phyloP scores from a whole-genome alignment of 208 protist genomes.

The Leptomonas seymouri region DNA sequence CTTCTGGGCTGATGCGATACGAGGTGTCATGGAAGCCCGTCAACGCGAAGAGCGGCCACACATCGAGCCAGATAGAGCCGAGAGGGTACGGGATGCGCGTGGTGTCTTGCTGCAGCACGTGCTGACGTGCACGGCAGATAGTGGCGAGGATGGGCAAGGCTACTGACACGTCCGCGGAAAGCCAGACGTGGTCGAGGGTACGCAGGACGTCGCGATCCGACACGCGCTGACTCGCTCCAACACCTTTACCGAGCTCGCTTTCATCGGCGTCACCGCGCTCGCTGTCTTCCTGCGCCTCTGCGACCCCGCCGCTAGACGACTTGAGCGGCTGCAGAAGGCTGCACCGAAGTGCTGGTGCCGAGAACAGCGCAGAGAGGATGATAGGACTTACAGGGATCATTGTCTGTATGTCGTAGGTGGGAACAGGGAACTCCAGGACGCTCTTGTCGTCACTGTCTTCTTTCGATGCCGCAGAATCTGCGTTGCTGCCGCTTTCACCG shows the following conservation, averaged over 20 bases:
- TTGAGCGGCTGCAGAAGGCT: constrained; percentile 56
- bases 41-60: constrained; percentile 65
- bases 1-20: background rate
- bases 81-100: constrained; percentile 63
- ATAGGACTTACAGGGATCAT: constrained; percentile 63
- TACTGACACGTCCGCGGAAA: constrained; percentile 48
- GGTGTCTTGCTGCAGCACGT: constrained; percentile 41
- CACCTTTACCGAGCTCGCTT: background rate
- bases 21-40: constrained; percentile 12
- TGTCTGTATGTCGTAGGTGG: constrained; percentile 42
- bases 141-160: constrained; percentile 62
- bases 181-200: constrained; percentile 46
- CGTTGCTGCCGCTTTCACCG: background rate
- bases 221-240: background rate
- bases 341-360: constrained; percentile 58
- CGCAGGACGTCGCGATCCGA: constrained; percentile 16
- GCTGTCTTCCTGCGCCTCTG: background rate
- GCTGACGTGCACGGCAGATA: constrained; percentile 54
- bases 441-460: constrained; percentile 3
- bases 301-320: background rate
- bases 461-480: background rate
- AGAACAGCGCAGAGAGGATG: constrained; percentile 66
- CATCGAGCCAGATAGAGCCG: constrained; percentile 50
- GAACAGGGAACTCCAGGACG: constrained; percentile 14
- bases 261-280: constrained; percentile 2